Conservation (phyloP, 176 grass and related monocot species). For the Triticum timopheevii region DNA sequence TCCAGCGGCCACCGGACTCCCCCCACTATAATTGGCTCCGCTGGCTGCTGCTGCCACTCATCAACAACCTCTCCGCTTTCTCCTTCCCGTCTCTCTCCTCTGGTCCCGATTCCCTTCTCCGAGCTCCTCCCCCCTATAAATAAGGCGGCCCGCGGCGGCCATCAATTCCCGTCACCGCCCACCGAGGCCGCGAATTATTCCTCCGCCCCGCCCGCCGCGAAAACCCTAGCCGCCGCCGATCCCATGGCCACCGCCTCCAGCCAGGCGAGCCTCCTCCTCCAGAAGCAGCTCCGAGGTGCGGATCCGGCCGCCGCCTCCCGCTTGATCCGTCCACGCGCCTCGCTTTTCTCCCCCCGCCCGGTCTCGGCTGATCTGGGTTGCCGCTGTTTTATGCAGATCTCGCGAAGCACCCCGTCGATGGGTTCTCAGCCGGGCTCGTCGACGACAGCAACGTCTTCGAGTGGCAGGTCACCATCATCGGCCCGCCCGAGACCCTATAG, state of each 20-base stretch:
- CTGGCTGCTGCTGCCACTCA: background rate
- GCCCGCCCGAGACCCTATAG: constrained; percentile 92
- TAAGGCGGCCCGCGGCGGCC: constrained; percentile 43
- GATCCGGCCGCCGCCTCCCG: background rate
- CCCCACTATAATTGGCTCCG: background rate
- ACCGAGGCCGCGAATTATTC: constrained; percentile 23
- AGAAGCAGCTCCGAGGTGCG: constrained; percentile 89
- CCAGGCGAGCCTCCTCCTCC: constrained; percentile 84
- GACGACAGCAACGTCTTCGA: constrained; percentile 88
- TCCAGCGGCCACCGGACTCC: background rate
- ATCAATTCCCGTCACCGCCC: constrained; percentile 27
- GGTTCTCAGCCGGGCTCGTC: constrained; percentile 82
- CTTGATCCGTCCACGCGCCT: background rate
- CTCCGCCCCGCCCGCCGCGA: constrained; percentile 22
- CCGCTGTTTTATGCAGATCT: constrained; percentile 58
- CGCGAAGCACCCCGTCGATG: constrained; percentile 78
- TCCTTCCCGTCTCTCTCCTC: background rate
- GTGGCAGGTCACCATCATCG: constrained; percentile 98
- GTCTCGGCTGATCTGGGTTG: constrained; percentile 8
- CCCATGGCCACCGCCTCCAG: constrained; percentile 62
- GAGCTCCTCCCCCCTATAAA: constrained; percentile 50
- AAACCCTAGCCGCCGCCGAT: constrained; percentile 46
- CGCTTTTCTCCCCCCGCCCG: background rate
- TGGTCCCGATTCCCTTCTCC: constrained; percentile 28
- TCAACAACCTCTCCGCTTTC: constrained; percentile 34